Evolutionary conservation across 2,329 filamentous ascomycete species (phyloP), one percentile per base, ranked within the genome.

Genomic region (Domatiomyces globalis): DNA sequence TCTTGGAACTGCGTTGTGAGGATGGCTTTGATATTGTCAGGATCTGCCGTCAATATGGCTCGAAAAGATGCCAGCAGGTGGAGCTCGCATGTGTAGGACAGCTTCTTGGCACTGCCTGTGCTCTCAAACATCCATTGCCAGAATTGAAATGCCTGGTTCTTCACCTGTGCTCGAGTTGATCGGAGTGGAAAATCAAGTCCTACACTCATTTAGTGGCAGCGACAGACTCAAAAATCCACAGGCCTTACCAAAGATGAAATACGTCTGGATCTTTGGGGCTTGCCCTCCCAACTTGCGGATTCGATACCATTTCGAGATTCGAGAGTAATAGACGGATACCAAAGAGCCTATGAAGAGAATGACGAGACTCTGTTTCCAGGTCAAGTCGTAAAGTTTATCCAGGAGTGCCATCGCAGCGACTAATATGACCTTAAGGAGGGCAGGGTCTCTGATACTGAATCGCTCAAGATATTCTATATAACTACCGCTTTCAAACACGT

Each of bases 21-120:
- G 19, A 95, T 76, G 5, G 89, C 86, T 66, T 95, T 94, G 71
- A 94, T 84, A 63, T 95, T 95, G 62, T 94, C 87, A 0, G 85
- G 84, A 59, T 95, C 87, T 4, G 78, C 78, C 0, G 89, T 95
- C 62, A 92, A 75, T 53, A 94, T 66, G 19, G 83, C 66, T n/a
- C 85, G 78, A 9, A 43, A 27, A 42, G 56, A 51, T 19, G 44
- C 53, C 4, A 58, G 19, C 10, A 58, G 48, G 43, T 55, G 56
- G 6, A 58, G 49, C 45, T 58, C 56, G 25, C 48, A 27, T 17
- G 56, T 58, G 36, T 55, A 58, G 3, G 54, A 53, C 8, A 45
- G 52, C 15, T 49, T 51, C 17, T 45, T n/a, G 17, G 43, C 50
- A 25, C 52, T 53, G 15, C 52, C 53, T 10, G 57, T 56, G 36